Evolutionary conservation across 768 basidiomycete species (phyloP).

Genomic region (Aureoboletus auriporus): DNA sequence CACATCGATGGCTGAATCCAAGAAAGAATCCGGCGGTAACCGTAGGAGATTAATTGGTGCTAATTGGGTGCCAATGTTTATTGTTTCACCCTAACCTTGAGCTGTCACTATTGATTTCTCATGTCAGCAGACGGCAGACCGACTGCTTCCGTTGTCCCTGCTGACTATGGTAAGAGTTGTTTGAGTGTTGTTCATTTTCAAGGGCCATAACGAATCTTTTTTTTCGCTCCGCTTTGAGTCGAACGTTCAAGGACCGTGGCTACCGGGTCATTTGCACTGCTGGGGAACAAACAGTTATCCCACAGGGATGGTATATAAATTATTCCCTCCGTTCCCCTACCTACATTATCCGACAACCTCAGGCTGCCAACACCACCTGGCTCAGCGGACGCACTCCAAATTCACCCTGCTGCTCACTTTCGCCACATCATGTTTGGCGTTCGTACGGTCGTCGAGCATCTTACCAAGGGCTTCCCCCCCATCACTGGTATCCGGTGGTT

Average conservation of each 20-base stretch:
- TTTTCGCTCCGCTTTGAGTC: constrained; percentile 12
- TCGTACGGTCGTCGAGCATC: constrained; percentile 4
- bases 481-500: constrained; percentile 69
- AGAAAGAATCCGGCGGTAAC: constrained; percentile 14
- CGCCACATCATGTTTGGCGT: constrained; percentile 9
- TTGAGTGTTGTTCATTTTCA: constrained; percentile 2
- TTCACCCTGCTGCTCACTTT: constrained; percentile 1
- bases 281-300: constrained; percentile 15
- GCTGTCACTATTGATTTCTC: constrained; percentile 9
- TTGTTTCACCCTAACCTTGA: constrained; percentile 13
- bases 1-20: constrained; percentile 3
- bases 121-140: background rate
- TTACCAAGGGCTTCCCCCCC: constrained; percentile 38
- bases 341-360: constrained; percentile 14
- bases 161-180: too few species aligned
- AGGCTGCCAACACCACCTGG: constrained; percentile 6
- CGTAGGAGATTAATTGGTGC: background rate
- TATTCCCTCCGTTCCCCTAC: constrained; percentile 6
- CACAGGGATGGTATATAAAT: constrained; percentile 27
- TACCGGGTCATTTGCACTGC: constrained; percentile 19
- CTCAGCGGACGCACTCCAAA: background rate
- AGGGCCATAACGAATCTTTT: constrained; percentile 15
- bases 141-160: background rate
- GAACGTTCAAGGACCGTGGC: constrained; percentile 14
- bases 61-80: background rate